Base-by-base conservation (phyloP, 1,284 basidiomycete species). In the Heterobasidion parviporum region DNA sequence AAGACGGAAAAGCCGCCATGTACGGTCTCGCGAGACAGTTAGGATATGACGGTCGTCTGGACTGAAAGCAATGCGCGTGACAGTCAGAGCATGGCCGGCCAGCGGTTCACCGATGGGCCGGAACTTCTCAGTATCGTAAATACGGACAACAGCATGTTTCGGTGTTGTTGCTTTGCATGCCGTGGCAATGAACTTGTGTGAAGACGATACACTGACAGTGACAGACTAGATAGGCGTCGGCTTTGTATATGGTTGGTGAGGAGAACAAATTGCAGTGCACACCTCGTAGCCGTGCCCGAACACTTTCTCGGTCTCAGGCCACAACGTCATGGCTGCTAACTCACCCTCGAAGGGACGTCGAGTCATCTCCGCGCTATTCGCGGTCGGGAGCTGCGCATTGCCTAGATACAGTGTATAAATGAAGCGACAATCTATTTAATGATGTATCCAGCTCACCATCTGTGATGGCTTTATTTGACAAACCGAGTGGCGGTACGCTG, bases 201-300 rank as follows among this genome's bases (percentile, higher is more conserved):
- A 79, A 53, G 80, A 80, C 0, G 94, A 95, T 0, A 85, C 78
- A 0, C 85, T 83, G 3, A 96, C 72, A 0, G 88, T 81, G 54
- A 93, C 87, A 4, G 87, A 87, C 90, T 94, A 54, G 15, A 53
- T 41, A 26, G 47, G 32, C 9, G 16, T 20, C 16, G 32, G 48
- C 32, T 9, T 26, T 26, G 32, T 50, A 16, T 47, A 3, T 50
- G 44, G 46, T 49, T 45, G 10, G 8, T 18, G 38, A 20, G 41
- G 35, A 58, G 50, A 44, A 36, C 45, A 50, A 56, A 59, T 51
- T 61, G n/a, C 16, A 18, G 46, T 26, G 61, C 67, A 57, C 60
- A 93, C 89, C 79, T 99, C 97, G 67, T 98, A 98, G 36, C 94
- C 94, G 70, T 99, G 97, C 1, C 96, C 97, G 68, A 98, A 99